Base-by-base conservation (phyloP, 176 grass and related monocot genomes). In the Eremochloa ophiuroides region DNA sequence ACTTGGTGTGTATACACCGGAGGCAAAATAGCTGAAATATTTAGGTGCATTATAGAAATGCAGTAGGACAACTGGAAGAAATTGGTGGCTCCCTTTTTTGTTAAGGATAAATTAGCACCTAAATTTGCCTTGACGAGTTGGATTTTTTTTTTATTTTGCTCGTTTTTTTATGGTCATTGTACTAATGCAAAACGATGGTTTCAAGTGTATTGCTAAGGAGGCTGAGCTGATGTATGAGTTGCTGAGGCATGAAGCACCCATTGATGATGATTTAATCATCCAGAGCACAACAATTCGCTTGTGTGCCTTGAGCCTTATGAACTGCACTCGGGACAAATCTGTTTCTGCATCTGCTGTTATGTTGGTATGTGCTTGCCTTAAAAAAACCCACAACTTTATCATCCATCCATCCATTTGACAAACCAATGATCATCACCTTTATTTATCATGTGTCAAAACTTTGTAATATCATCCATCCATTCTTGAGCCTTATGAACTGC, bases 131-230 rank as follows among this genome's bases (percentile, higher is more conserved):
- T 33, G 28, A 33, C 4, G 10, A 29, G 4, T 75, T 58, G 11
- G 20, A 20, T 75, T 35, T 39, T 10, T 39, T 39, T 39, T 9
- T 9, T 61, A 62, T 77, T 20, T 77, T 18, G 16, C 14, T 44
- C 29, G n/a, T 8, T 9, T 43, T 71, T 71, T 44, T 29, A 28
- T 47, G n/a, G 1, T 11, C 17, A 22, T 20, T 73, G 29, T 3
- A n/a, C 71, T 74, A 6, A 34, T 53, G 44, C 44, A 74, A 74
- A 74, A 6, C 3, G 28, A 43, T 42, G 60, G 16, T 44, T 61
- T 77, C 74, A 77, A 77, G 74, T 77, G 74, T 62, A 62, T 62
- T 20, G 74, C 35, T 11, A 59, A 39, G 50, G 73, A 75, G 73
- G 56, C 74, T 43, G 74, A 62, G n/a, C 53, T 77, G 23, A 62